A percentile compares a stretch with the other conserved stretches of the same genome.
phyloP scores from a whole-genome alignment of 352 stramenopile genomes.

The Phytophthora cryptogea region DNA sequence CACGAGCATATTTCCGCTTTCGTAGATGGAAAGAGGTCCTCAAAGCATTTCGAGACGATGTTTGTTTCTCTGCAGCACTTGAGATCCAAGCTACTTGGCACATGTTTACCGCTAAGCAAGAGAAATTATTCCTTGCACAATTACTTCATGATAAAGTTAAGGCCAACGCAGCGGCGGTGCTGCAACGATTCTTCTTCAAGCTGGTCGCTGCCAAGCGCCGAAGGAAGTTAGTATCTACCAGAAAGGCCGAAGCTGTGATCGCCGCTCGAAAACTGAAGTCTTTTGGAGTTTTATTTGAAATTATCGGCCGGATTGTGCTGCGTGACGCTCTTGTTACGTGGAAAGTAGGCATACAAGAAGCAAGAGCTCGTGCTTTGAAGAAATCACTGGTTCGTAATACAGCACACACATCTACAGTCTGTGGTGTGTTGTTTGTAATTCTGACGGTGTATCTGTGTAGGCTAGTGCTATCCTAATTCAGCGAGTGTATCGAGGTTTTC shows the following conservation, averaged over 20 bases:
- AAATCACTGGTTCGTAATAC: constrained; percentile 18
- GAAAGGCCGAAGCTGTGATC: constrained; percentile 1
- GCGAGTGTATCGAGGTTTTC: constrained; percentile 52
- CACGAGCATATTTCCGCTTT: constrained; percentile 40
- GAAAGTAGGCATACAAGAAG: constrained; percentile 30
- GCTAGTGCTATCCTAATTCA: constrained; percentile 49
- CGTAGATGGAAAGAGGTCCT: constrained; percentile 49
- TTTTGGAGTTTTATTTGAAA: constrained; percentile 10
- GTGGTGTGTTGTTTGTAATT: background rate
- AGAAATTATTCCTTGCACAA: constrained; percentile 31
- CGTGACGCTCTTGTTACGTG: constrained; percentile 35
- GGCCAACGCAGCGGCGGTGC: constrained; percentile 23
- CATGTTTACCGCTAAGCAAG: constrained; percentile 38
- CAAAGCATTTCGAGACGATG: constrained; percentile 43
- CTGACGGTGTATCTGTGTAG: constrained; percentile 14
- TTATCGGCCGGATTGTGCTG: constrained; percentile 21
- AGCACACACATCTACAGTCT: background rate
- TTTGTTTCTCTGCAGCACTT: constrained; percentile 41
- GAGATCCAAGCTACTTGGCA: constrained; percentile 50
- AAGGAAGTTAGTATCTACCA: constrained; percentile 4
- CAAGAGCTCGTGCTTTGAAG: constrained; percentile 27
- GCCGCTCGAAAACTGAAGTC: constrained; percentile 9
- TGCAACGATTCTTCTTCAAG: constrained; percentile 39
- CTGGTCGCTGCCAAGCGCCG: constrained; percentile 15
- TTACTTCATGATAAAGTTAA: constrained; percentile 22